Conservation (phyloP, 371 early-diverging fungal genomes). For the Mortierella sp. region DNA sequence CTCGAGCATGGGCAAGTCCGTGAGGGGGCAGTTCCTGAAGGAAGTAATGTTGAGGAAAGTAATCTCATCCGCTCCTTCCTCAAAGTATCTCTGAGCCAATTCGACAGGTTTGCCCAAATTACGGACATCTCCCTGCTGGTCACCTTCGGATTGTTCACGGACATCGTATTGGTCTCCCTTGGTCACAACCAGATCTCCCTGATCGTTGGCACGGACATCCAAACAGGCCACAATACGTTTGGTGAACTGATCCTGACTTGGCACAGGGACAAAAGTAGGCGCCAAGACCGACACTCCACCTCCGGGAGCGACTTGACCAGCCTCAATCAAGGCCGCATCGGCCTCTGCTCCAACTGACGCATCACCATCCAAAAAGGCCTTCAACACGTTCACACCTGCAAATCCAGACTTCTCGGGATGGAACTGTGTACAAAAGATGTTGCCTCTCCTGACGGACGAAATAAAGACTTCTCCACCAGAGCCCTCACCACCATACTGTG, state of each 20-base stretch:
- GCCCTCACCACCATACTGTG: slow-evolving; percentile 84
- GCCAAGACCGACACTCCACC: slow-evolving; percentile 39
- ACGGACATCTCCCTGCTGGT: slow-evolving; percentile 82
- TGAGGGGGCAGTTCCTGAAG: slow-evolving; percentile 92
- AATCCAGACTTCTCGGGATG: slow-evolving; percentile 98
- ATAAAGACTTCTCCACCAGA: slow-evolving; percentile 75
- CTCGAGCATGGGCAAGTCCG: slow-evolving; percentile 96
- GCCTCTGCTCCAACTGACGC: slow-evolving; percentile 23
- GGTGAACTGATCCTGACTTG: slow-evolving; percentile 74
- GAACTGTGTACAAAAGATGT: slow-evolving; percentile 97
- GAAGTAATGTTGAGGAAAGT: slow-evolving; percentile 98
- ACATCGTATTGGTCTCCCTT: slow-evolving; percentile 99
- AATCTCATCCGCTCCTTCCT: slow-evolving; percentile 98
- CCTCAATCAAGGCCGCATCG: slow-evolving; percentile 23
- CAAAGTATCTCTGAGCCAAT: slow-evolving; percentile 91
- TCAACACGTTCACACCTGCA: slow-evolving; percentile 87
- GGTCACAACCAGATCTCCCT: slow-evolving; percentile 97
- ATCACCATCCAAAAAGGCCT: slow-evolving; percentile 80
- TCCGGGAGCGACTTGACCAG: background rate
- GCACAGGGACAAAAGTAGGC: slow-evolving; percentile 29
- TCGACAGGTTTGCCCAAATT: slow-evolving; percentile 98
- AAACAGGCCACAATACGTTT: slow-evolving; percentile 97
- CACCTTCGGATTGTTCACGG: slow-evolving; percentile 77
- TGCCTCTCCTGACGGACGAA: slow-evolving; percentile 85
- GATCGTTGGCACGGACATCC: slow-evolving; percentile 97